Conservation (phyloP, 1,284 basidiomycete species). For the Ganoderma sp. region DNA sequence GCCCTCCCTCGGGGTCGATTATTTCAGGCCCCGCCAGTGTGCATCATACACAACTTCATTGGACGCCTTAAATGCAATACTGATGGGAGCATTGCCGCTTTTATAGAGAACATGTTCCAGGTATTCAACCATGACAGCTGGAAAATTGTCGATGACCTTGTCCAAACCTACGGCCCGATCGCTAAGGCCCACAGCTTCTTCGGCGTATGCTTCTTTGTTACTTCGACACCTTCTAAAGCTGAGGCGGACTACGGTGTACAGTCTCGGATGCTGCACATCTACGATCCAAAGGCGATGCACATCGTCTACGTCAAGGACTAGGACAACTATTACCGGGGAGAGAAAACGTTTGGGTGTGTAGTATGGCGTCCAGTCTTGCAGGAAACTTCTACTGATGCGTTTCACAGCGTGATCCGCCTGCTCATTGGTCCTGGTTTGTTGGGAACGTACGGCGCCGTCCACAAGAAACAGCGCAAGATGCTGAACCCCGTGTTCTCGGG, state of each 20-base stretch:
- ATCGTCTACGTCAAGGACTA: slow-evolving; percentile 42
- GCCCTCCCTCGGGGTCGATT: slow-evolving; percentile 31
- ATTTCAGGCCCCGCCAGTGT: slow-evolving; percentile 33
- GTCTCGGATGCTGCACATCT: slow-evolving; percentile 27
- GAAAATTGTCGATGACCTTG: slow-evolving; percentile 4
- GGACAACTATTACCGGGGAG: slow-evolving; percentile 34
- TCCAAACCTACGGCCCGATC: slow-evolving; percentile 9
- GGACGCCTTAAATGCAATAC: too few species aligned
- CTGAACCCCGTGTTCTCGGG: slow-evolving; percentile 39
- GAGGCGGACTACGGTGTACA: too few species aligned
- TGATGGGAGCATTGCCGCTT: too few species aligned
- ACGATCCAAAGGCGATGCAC: slow-evolving; percentile 37
- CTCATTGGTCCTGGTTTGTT: slow-evolving; percentile 20
- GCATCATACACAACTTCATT: neutral
- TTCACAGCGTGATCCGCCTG: neutral
- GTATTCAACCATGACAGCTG: slow-evolving; percentile 8
- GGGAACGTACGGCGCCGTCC: slow-evolving; percentile 23
- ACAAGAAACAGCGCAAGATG: slow-evolving; percentile 36
- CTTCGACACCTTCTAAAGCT: neutral
- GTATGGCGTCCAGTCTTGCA: too few species aligned
- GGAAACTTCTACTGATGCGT: too few species aligned
- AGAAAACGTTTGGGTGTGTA: neutral
- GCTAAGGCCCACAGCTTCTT: neutral
- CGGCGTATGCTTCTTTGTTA: neutral
- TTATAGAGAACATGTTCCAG: slow-evolving; percentile 10